phyloP scores from a whole-genome alignment of 2,329 filamentous ascomycete species.

The Nannizziopsis arthrosporioides region DNA sequence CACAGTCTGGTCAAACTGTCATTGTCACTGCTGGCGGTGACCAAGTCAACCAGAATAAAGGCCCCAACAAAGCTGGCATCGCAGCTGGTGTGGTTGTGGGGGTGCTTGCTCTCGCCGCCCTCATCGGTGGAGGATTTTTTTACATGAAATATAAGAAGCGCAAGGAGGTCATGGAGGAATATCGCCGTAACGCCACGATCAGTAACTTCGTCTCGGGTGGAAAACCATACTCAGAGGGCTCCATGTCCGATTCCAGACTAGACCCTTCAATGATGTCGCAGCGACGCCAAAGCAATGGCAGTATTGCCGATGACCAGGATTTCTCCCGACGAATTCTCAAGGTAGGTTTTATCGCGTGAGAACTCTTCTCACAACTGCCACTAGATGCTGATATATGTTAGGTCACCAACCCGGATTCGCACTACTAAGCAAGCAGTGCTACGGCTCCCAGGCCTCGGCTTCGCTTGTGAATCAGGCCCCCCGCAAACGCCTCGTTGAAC shows the following conservation, averaged over 20 bases:
- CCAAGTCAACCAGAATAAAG: slow-evolving; percentile 20
- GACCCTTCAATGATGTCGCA: slow-evolving; percentile 73
- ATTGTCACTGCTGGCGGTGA: slow-evolving; percentile 18
- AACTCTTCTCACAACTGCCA: background rate
- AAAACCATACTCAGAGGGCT: slow-evolving; percentile 50
- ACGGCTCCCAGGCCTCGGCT: background rate
- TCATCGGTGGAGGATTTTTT: slow-evolving; percentile 59
- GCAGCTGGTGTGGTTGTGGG: slow-evolving; percentile 80
- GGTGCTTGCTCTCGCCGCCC: slow-evolving; percentile 55
- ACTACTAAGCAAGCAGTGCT: slow-evolving; percentile 3
- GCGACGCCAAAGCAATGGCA: slow-evolving; percentile 80
- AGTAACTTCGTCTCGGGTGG: slow-evolving; percentile 57
- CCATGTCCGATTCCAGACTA: slow-evolving; percentile 69
- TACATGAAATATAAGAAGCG: slow-evolving; percentile 65
- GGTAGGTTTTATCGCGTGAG: slow-evolving; percentile 40
- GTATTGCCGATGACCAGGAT: slow-evolving; percentile 93
- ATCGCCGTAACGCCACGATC: slow-evolving; percentile 67
- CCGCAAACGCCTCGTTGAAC: background rate
- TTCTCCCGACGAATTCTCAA: slow-evolving; percentile 92
- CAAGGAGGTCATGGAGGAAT: slow-evolving; percentile 69
- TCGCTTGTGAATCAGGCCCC: background rate
- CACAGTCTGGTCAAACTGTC: slow-evolving; percentile 15
- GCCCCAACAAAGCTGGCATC: slow-evolving; percentile 68
- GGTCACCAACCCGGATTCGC: slow-evolving; percentile 12
- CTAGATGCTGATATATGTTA: background rate